Base-by-base conservation (phyloP, 331 rosid species). In the Malus hybrid region DNA sequence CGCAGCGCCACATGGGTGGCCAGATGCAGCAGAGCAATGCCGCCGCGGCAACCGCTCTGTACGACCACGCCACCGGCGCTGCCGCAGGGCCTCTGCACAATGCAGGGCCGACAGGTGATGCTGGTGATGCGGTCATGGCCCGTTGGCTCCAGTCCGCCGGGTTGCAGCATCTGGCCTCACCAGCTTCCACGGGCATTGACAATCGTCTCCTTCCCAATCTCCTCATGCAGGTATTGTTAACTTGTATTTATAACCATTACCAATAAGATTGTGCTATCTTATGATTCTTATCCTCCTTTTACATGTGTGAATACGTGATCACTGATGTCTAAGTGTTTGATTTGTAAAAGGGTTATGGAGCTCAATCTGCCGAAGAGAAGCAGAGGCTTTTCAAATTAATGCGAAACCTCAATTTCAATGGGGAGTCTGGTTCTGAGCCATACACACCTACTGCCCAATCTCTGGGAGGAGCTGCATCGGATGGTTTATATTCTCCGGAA, bases 1-100 rank as follows among this genome's bases (percentile, higher is more conserved):
- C 99, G 69, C 97, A 92, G 96, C 99, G 99, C 93, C 99, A 90
- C 97, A 88, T 86, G 90, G 96, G 97, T 80, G 97, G 99, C 86
- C 99, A 95, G 93, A 86, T 92, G 97, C 97, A 89, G 89, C 99
- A 92, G 89, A 92, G 89, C 87, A 95, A 88, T 89, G 93, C 99
- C 81, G 96, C 96, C 52, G 84, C 88, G 77, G 96, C 94, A 16
- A 85, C 96, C 36, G 89, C 96, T 68, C 77, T 90, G 27, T 85
- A 89, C 69, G 97, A 90, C 78, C 90, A 87, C 73, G 80, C 84
- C 14, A 91, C 81, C 80, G 79, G 84, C 66, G 87, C 90, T 54
- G 57, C 88, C 81, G 85, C 81, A 27, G 86, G 91, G 71, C 61
- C 93, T 33, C 79, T 90, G 87, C 93, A 80, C 83, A 87, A 83